Evolutionary conservation across 768 basidiomycete genomes (phyloP), one percentile per base, ranked within the genome.

Genomic region (Phylloporus arenicola): DNA sequence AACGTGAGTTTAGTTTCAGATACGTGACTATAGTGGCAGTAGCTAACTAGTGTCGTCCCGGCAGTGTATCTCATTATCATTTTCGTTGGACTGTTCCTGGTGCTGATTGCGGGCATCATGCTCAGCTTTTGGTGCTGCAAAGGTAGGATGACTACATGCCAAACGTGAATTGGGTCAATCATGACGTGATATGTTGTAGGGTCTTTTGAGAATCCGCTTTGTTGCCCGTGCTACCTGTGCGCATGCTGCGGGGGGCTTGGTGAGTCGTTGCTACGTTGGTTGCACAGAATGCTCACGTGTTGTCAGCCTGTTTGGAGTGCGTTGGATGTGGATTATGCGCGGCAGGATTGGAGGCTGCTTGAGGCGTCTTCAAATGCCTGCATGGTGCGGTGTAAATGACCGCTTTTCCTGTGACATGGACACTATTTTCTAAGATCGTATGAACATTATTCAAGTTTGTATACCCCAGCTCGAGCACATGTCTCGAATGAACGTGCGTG

Each of bases 191-290:
- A 38, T 27, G 29, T 37, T 20, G 1, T 43, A 80, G 80, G 77
- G 14, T 62, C 77, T 0, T 84, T 83, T 57, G 58, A 79, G 52
- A 86, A 86, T 50, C 83, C 83, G 3, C 68, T 76, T 0, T 85
- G 82, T 56, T 84, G 82, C 56, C 84, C 84, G 1, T 85, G 84
- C 58, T 86, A 86, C 62, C 70, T 84, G 8, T 86, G 84, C 54
- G 84, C 84, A 4, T 85, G 82, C 62, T 85, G 83, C 50, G 83
- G 84, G 49, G 84, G 84, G 34, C 72, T 85, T 16, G 79, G 82
- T 82, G 58, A 55, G 71, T 54, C n/a, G 29, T 43, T 34, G 11
- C 7, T 17, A 34, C 29, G 47, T 19, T 19, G n/a, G 22, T 16
- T n/a, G 42, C 31, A 24, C 40, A 8, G 34, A 31, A 35, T 37